Conservation (phyloP, 768 basidiomycete species). For the Agaricus blazei region DNA sequence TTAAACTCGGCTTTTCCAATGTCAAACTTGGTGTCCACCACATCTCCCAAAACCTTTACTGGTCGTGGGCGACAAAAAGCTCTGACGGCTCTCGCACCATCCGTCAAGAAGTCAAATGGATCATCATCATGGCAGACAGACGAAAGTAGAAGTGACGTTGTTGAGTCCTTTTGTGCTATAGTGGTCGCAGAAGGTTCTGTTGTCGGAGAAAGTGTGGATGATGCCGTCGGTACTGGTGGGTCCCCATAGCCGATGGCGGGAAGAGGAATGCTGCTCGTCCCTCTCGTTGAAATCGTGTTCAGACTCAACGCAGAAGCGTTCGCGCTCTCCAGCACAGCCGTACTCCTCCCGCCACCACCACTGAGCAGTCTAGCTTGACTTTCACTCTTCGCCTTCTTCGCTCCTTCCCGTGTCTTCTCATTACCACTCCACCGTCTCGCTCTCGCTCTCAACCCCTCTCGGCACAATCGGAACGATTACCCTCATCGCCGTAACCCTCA, state of each 20-base stretch:
- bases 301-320: background rate
- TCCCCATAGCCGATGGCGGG: background rate
- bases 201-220: slow-evolving; percentile 9
- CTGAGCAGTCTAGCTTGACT: slow-evolving; percentile 36
- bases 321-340: background rate
- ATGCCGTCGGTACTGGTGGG: background rate
- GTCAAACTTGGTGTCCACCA: slow-evolving; percentile 69
- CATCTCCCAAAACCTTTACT: slow-evolving; percentile 62
- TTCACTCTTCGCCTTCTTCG: slow-evolving; percentile 10
- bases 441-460: too few species aligned
- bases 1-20: slow-evolving; percentile 65
- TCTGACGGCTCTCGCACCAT: slow-evolving; percentile 79
- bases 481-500: background rate
- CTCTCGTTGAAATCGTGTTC: background rate
- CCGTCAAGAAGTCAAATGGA: slow-evolving; percentile 70
- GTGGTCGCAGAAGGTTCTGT: slow-evolving; percentile 3
- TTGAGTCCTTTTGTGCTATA: background rate
- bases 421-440: slow-evolving; percentile 7
- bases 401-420: slow-evolving; percentile 14
- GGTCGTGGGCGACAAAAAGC: slow-evolving; percentile 89
- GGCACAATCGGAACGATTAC: background rate
- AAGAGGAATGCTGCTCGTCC: background rate
- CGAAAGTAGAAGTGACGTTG: background rate
- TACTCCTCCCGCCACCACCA: slow-evolving; percentile 15
- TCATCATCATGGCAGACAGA: slow-evolving; percentile 28